A percentile compares a stretch with the other conserved stretches of the same genome.
These are phyloP conservation scores for Trametes meyenii DNA, from an alignment of 768 basidiomycete genomes.

Conservation along the genomic window DNA sequence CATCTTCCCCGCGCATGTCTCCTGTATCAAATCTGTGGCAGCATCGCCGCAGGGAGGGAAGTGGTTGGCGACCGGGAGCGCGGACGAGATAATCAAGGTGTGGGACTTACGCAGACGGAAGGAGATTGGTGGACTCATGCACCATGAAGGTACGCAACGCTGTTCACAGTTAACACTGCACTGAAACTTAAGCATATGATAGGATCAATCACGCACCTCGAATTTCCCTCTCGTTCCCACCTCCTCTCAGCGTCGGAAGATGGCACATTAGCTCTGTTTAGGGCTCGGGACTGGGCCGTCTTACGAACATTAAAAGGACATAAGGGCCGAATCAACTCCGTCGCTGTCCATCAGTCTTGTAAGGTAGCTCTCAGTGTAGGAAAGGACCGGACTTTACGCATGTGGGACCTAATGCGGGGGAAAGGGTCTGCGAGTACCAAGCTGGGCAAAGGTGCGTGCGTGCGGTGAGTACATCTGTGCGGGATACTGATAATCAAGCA, in stretches of 20 bases:
- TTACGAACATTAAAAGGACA: conserved; percentile 89
- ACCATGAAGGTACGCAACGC: conserved; percentile 75
- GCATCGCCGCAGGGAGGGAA: conserved; percentile 89
- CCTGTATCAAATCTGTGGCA: conserved; percentile 88
- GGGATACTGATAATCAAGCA: conserved; percentile 31
- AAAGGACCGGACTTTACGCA: conserved; percentile 83
- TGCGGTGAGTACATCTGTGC: background rate
- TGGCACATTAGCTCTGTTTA: conserved; percentile 87
- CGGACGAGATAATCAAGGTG: conserved; percentile 96
- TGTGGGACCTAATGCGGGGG: conserved; percentile 99
- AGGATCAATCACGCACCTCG: conserved; percentile 92
- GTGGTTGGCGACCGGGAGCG: conserved; percentile 93
- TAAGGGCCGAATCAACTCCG: conserved; percentile 87
- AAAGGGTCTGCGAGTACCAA: conserved; percentile 88
- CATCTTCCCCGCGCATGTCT: conserved; percentile 96
- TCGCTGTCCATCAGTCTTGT: conserved; percentile 91
- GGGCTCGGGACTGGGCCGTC: conserved; percentile 92
- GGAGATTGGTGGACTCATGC: conserved; percentile 93
- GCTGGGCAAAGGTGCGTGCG: conserved; percentile 78
- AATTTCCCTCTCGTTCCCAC: conserved; percentile 87
- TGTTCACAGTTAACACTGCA: background rate
- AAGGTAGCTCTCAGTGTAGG: conserved; percentile 92
- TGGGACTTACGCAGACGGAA: conserved; percentile 93
- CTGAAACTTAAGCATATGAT: background rate
- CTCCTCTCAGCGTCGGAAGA: conserved; percentile 92